Conservation (phyloP, 805 yeast species). For the Starmerella riodocensis region DNA sequence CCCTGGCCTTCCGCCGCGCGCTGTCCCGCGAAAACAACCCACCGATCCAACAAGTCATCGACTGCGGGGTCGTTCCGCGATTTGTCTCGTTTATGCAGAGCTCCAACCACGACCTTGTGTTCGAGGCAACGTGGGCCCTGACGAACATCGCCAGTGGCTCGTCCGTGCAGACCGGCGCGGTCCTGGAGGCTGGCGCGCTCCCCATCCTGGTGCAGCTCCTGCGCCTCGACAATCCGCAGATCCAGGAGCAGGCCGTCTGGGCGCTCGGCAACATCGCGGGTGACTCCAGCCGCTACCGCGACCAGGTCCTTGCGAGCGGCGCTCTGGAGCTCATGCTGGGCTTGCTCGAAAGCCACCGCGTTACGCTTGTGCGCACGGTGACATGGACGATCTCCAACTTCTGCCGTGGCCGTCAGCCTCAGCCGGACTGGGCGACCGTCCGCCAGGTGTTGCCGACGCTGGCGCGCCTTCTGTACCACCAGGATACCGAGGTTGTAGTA, state of each 20-base stretch:
- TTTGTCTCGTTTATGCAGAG: slow-evolving; percentile 73
- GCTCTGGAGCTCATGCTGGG: slow-evolving; percentile 82
- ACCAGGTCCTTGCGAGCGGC: slow-evolving; percentile 67
- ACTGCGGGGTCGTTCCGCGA: slow-evolving; percentile 84
- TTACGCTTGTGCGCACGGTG: slow-evolving; percentile 82
- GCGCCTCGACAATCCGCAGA: slow-evolving; percentile 71
- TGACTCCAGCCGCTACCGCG: slow-evolving; percentile 82
- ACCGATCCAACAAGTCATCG: slow-evolving; percentile 86
- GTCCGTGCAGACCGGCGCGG: slow-evolving; percentile 76
- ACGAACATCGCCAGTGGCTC: slow-evolving; percentile 95
- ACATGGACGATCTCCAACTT: slow-evolving; percentile 95
- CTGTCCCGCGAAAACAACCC: slow-evolving; percentile 90
- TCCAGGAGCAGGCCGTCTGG: slow-evolving; percentile 98
- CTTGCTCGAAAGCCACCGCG: slow-evolving; percentile 66
- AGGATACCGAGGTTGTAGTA: slow-evolving; percentile 83
- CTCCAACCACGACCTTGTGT: slow-evolving; percentile 71
- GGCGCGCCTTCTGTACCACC: slow-evolving; percentile 77
- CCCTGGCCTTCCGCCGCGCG: slow-evolving; percentile 85
- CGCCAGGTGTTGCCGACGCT: slow-evolving; percentile 80
- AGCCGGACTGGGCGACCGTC: slow-evolving; percentile 86
- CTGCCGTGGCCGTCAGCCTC: slow-evolving; percentile 93
- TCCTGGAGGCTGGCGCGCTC: slow-evolving; percentile 87
- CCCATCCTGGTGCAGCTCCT: slow-evolving; percentile 78
- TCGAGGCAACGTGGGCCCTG: slow-evolving; percentile 99
- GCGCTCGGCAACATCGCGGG: slow-evolving; percentile 98